These are phyloP conservation scores for Mycena kentingensis DNA, from an alignment of 768 basidiomycete genomes.

Conservation along the genomic window DNA sequence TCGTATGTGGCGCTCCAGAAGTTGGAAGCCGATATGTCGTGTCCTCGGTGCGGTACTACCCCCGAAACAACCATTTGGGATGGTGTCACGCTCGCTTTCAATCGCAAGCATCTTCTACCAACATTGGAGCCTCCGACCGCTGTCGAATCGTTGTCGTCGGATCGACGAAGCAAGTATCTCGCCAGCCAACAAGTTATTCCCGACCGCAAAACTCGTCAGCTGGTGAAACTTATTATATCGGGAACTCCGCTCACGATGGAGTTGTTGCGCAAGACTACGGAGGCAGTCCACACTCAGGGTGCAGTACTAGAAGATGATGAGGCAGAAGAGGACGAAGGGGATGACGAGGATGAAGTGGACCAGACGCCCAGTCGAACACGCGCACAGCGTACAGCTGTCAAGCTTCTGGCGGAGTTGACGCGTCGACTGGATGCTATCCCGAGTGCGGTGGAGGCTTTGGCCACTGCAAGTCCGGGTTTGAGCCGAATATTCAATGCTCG, in stretches of 20 bases:
- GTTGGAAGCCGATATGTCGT: slow-evolving; percentile 12
- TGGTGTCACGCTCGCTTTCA: slow-evolving; percentile 23
- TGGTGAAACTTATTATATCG: neutral
- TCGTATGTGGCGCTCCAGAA: slow-evolving; percentile 11
- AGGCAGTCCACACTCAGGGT: no score
- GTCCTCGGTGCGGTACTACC: slow-evolving; percentile 10
- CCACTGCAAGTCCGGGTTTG: neutral
- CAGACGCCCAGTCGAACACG: neutral
- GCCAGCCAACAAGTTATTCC: neutral
- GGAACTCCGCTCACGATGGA: neutral
- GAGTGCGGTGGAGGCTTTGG: neutral
- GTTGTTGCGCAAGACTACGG: neutral
- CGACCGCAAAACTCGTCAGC: neutral
- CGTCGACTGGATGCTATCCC: neutral
- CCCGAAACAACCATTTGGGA: slow-evolving; percentile 23
- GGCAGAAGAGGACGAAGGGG: neutral
- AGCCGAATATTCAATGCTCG: neutral
- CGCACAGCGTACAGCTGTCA: neutral
- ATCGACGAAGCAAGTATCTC: neutral
- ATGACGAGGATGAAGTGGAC: neutral
- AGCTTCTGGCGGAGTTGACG: neutral
- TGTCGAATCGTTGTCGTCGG: neutral
- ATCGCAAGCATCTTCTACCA: slow-evolving; percentile 16
- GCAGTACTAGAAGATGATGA: slow-evolving; percentile 1
- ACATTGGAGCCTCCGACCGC: slow-evolving; percentile 19